Evolutionary conservation across 1,284 basidiomycete species (phyloP).

Genomic region (Apiotrichum laibachii): DNA sequence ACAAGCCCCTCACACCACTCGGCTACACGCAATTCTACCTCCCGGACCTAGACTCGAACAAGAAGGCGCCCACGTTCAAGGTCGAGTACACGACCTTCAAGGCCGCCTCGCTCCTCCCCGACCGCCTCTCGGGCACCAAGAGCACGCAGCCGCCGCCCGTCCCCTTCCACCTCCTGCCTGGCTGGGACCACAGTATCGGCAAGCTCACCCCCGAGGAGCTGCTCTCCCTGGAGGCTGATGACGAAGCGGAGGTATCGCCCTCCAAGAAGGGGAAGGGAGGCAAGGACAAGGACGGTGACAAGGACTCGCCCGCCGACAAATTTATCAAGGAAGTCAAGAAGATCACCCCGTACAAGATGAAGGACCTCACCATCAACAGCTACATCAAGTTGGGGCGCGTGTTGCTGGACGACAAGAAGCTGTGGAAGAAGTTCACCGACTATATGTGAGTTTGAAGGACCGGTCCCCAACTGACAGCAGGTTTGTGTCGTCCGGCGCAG

Average conservation of each 20-base stretch:
- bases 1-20: constrained; percentile 38
- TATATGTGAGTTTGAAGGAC: constrained; percentile 39
- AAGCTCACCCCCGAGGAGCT: constrained; percentile 9
- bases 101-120: constrained; percentile 50
- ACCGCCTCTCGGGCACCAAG: constrained; percentile 25
- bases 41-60: constrained; percentile 62
- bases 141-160: constrained; percentile 55
- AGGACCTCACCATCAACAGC: constrained; percentile 71
- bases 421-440: constrained; percentile 56
- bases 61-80: constrained; percentile 61
- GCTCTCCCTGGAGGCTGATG: not conserved
- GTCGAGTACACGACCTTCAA: constrained; percentile 75
- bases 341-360: constrained; percentile 68
- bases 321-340: constrained; percentile 52
- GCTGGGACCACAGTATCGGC: constrained; percentile 33
- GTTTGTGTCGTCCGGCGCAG: constrained; percentile 11
- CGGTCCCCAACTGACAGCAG: constrained; percentile 1
- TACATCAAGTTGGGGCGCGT: constrained; percentile 70
- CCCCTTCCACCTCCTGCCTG: constrained; percentile 65
- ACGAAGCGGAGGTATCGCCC: not conserved
- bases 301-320: constrained; percentile 19
- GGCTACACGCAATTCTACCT: constrained; percentile 66
- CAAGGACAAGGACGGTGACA: not conserved
- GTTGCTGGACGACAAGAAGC: constrained; percentile 61
- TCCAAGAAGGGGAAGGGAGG: too few relatives aligned